phyloP scores from a whole-genome alignment of 768 basidiomycete species.

The Lactarius quietus region DNA sequence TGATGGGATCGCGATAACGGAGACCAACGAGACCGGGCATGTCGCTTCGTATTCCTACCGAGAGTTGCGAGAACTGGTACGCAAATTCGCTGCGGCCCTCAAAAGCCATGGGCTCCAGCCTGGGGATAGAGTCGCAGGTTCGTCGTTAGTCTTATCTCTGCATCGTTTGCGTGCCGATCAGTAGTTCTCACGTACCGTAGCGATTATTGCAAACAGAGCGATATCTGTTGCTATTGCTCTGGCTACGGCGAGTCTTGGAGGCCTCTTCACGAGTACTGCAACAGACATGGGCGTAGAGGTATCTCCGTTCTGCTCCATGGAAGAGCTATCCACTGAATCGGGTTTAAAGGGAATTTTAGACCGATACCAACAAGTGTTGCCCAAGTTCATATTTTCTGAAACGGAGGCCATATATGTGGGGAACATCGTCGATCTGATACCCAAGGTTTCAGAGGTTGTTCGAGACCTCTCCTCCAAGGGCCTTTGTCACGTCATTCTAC shows the following conservation, averaged over 20 bases:
- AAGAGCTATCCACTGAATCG: neutral
- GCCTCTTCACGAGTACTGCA: conserved; percentile 65
- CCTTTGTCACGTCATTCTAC: conserved; percentile 48
- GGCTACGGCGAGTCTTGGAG: conserved; percentile 63
- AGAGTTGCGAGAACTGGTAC: conserved; percentile 52
- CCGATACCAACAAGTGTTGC: conserved; percentile 64
- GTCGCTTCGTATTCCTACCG: conserved; percentile 50
- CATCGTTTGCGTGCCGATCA: conserved; percentile 5
- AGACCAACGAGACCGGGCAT: conserved; percentile 50
- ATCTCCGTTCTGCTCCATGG: neutral
- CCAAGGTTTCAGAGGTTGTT: conserved; percentile 48
- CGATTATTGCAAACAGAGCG: conserved; percentile 61
- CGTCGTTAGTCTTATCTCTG: conserved; percentile 17
- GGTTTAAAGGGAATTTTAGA: conserved; percentile 49
- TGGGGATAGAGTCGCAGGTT: conserved; percentile 69
- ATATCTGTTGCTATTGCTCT: conserved; percentile 57
- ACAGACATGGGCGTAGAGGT: conserved; percentile 72
- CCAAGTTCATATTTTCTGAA: conserved; percentile 66
- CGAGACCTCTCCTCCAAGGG: conserved; percentile 46
- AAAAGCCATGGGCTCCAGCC: conserved; percentile 50
- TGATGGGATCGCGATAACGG: conserved; percentile 58
- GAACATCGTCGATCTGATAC: conserved; percentile 51
- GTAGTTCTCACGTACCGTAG: conserved; percentile 34
- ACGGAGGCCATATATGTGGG: conserved; percentile 63
- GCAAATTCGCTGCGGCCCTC: conserved; percentile 55